Percentiles rank a stretch among this genome's conserved stretches.
phyloP scores from a whole-genome alignment of 2,329 filamentous ascomycete genomes.

The Cercospora zeina region DNA sequence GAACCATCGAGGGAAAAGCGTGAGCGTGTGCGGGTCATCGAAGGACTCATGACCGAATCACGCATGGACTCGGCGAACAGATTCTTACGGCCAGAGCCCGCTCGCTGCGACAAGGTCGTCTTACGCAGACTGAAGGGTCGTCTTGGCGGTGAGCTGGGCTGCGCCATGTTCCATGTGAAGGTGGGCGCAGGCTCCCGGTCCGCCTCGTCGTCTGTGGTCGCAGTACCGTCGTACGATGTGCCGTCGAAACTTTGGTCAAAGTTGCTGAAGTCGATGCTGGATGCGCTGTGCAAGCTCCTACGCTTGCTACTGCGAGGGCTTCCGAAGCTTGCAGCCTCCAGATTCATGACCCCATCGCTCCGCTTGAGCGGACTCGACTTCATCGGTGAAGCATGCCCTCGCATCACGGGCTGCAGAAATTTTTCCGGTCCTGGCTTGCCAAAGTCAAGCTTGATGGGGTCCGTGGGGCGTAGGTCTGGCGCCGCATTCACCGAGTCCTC shows the following conservation, averaged over 20 bases:
- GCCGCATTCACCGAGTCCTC: slow-evolving; percentile 30
- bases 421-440: slow-evolving; percentile 52
- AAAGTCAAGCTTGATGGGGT: slow-evolving; percentile 52
- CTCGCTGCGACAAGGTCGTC: slow-evolving; percentile 83
- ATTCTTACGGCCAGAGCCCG: slow-evolving; percentile 51
- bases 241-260: slow-evolving; percentile 63
- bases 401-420: slow-evolving; percentile 45
- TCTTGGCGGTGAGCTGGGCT: slow-evolving; percentile 38
- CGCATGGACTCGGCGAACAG: slow-evolving; percentile 41
- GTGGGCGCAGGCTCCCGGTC: slow-evolving; percentile 37
- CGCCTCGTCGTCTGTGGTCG: slow-evolving; percentile 33
- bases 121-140: slow-evolving; percentile 61
- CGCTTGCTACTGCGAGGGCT: slow-evolving; percentile 84
- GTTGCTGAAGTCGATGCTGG: slow-evolving; percentile 67
- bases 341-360: slow-evolving; percentile 83
- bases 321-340: slow-evolving; percentile 74
- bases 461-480: slow-evolving; percentile 41
- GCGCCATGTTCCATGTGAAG: slow-evolving; percentile 42
- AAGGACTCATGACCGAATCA: slow-evolving; percentile 33
- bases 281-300: slow-evolving; percentile 77
- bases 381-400: slow-evolving; percentile 53
- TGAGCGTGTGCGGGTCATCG: slow-evolving; percentile 48
- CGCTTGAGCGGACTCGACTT: slow-evolving; percentile 86
- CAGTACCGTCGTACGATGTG: slow-evolving; percentile 31
- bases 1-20: slow-evolving; percentile 80